Base-by-base conservation (phyloP, 2,329 filamentous ascomycete species). In the Stemphylium lycopersici region DNA sequence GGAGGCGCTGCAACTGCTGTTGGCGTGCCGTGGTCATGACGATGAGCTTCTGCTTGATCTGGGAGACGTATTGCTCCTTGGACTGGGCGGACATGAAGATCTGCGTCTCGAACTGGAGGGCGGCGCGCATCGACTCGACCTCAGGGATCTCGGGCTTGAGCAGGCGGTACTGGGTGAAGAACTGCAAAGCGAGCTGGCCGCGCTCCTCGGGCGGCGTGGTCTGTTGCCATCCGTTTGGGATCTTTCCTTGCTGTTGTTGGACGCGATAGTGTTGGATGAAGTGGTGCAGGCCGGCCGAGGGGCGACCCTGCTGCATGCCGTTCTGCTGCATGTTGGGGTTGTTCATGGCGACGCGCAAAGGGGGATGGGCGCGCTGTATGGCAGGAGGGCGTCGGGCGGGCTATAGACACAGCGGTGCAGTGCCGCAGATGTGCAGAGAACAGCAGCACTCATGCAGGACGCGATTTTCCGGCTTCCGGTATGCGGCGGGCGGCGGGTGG, bases 141-240 rank as follows among this genome's bases (percentile, higher is more conserved):
- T 75, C 70, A 16, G 60, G 52, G 7, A 54, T 57, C 12, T 73
- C 68, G 16, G 67, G 61, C 59, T 73, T 74, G n/a, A 72, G 56
- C 36, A 75, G 56, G 24, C 69, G 67, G 44, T 63, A 72, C 43
- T 64, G 63, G 2, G 67, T 74, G 55, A 67, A 72, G 63, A 74
- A 69, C 57, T 73, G 68, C 20, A 69, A 55, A 31, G 69, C 68
- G 24, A 71, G 56, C 44, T 63, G 58, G 38, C 66, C 67, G 44
- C 72, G 71, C 50, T 74, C 71, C n/a, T 71, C 68, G 24, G 70
- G 61, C 11, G 56, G 16, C 13, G 65, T 60, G 3, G 63, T 59
- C 54, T 73, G 71, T 46, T 74, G 72, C 72, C 72, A 75, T 46
- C 67, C 68, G 8, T 58, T 66, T 13, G 65, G 65, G 2, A 64